A percentile compares a stretch with the other conserved stretches of the same genome.
These are phyloP conservation scores for Ustilago tritici DNA, from an alignment of 1,284 basidiomycete genomes.

Conservation along the genomic window DNA sequence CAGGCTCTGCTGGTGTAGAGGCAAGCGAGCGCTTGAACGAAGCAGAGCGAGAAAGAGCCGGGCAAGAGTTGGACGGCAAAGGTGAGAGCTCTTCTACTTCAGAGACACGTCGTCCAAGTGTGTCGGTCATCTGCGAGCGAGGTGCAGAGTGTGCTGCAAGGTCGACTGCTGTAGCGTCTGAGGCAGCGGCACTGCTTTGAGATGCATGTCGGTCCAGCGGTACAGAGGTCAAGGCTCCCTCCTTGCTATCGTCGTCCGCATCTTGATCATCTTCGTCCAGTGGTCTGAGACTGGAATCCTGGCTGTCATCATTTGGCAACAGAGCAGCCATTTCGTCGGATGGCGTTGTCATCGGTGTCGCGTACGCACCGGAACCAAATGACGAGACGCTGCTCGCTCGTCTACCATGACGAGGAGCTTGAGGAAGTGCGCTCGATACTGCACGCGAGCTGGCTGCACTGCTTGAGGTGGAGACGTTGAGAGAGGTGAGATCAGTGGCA, in stretches of 20 bases:
- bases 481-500: constrained; percentile 26
- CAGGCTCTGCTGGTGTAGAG: constrained; percentile 16
- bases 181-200: constrained; percentile 41
- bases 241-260: background rate
- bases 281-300: constrained; percentile 29
- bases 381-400: constrained; percentile 52
- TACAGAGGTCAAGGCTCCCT: constrained; percentile 4
- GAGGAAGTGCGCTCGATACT: constrained; percentile 20
- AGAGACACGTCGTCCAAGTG: constrained; percentile 23
- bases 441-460: constrained; percentile 24
- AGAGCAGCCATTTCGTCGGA: constrained; percentile 52
- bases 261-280: constrained; percentile 27
- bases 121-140: constrained; percentile 12
- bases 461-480: constrained; percentile 11
- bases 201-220: constrained; percentile 25
- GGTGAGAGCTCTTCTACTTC: constrained; percentile 49
- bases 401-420: constrained; percentile 36
- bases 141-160: constrained; percentile 31
- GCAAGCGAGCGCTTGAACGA: constrained; percentile 35
- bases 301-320: constrained; percentile 38
- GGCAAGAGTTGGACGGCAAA: constrained; percentile 32
- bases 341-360: constrained; percentile 53
- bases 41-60: constrained; percentile 33
- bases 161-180: constrained; percentile 45
- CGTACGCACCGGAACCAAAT: constrained; percentile 49